phyloP scores from a whole-genome alignment of 768 basidiomycete species.

The Tulasnella sp. region DNA sequence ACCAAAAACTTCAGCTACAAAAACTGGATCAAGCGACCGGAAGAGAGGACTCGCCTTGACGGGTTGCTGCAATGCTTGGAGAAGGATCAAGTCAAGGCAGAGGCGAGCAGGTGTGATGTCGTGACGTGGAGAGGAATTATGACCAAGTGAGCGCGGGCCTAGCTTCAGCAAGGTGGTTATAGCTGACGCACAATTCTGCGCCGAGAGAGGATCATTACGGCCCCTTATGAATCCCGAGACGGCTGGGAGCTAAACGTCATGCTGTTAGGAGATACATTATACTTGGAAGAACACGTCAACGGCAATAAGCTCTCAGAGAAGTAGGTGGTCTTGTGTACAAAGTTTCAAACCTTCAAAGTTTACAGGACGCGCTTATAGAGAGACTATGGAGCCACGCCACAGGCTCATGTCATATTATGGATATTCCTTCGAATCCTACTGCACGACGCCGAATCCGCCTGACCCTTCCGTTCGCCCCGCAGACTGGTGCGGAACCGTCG shows the following conservation, averaged over 20 bases:
- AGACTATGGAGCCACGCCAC: constrained; percentile 53
- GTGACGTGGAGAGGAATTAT: constrained; percentile 69
- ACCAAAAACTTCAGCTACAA: constrained; percentile 59
- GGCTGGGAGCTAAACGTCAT: constrained; percentile 78
- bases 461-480: constrained; percentile 23
- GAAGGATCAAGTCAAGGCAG: constrained; percentile 32
- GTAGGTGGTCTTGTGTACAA: constrained; percentile 30
- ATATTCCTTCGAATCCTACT: constrained; percentile 84
- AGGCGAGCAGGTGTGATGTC: constrained; percentile 24
- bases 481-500: constrained; percentile 72
- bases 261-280: constrained; percentile 56
- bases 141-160: constrained; percentile 48
- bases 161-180: constrained; percentile 18
- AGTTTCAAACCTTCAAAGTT: not conserved
- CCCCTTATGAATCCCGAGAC: constrained; percentile 74
- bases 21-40: constrained; percentile 55
- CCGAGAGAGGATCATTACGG: constrained; percentile 56
- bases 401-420: constrained; percentile 67
- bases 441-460: constrained; percentile 39
- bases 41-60: constrained; percentile 59
- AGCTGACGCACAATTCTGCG: constrained; percentile 20
- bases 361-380: constrained; percentile 33
- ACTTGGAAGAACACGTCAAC: constrained; percentile 60
- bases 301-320: constrained; percentile 52
- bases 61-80: constrained; percentile 49